phyloP scores from a whole-genome alignment of 345 rosid species.

The Gossypium ekmanianum region DNA sequence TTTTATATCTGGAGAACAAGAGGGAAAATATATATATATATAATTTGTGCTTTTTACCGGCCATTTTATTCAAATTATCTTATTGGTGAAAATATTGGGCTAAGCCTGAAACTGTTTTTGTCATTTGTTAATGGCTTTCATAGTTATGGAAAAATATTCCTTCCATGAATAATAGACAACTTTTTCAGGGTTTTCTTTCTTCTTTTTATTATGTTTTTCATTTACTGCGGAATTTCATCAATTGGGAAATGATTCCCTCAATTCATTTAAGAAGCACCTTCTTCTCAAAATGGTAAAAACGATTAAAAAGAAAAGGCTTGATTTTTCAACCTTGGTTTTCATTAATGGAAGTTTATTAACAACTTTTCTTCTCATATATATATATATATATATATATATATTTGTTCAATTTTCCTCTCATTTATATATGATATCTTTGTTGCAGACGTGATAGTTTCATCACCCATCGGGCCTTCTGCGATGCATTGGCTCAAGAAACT shows the following conservation, averaged over 20 bases:
- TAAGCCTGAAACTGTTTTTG: constrained; percentile 7
- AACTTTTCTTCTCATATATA: background rate
- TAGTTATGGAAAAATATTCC: constrained; percentile 26
- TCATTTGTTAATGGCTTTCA: constrained; percentile 23
- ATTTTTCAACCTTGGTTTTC: background rate
- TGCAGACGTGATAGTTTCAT: constrained; percentile 84
- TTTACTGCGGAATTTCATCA: constrained; percentile 39
- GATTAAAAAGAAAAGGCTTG: background rate
- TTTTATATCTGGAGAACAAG: background rate
- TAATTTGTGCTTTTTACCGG: background rate
- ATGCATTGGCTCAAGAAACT: constrained; percentile 72
- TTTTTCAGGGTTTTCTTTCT: constrained; percentile 4
- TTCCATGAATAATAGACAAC: background rate
- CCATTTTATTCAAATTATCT: background rate
- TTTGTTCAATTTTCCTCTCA: background rate
- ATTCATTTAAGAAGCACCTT: constrained; percentile 19
- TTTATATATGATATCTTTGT: background rate
- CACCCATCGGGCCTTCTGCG: constrained; percentile 85
- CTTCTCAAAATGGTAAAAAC: constrained; percentile 11
- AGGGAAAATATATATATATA: background rate
- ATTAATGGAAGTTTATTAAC: background rate
- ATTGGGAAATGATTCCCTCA: constrained; percentile 24
- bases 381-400: no score
- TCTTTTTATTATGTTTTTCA: constrained; percentile 17
- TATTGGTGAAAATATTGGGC: background rate